Evolutionary conservation across 1,284 basidiomycete species (phyloP).

Genomic region (Moniliophthora roreri): DNA sequence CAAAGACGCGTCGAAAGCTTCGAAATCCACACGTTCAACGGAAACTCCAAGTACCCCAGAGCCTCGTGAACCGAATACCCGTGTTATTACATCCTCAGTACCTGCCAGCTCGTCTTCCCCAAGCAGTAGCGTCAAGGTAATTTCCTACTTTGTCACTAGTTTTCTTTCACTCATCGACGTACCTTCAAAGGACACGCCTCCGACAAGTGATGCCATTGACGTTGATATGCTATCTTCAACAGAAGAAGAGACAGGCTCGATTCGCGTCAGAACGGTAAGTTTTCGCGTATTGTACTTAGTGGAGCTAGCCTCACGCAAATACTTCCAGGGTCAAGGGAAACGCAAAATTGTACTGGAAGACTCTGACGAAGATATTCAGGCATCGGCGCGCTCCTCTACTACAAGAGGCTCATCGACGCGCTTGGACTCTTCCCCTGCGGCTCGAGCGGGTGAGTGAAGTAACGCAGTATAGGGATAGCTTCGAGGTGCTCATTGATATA

Average conservation of each 20-base stretch:
- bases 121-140: constrained; percentile 4
- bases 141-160: background rate
- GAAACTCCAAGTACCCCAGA: constrained; percentile 37
- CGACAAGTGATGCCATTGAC: constrained; percentile 74
- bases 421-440: constrained; percentile 26
- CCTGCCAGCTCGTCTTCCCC: constrained; percentile 15
- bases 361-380: constrained; percentile 60
- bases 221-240: constrained; percentile 65
- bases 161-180: background rate
- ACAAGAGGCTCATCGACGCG: constrained; percentile 18
- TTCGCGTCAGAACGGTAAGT: constrained; percentile 33
- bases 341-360: constrained; percentile 69
- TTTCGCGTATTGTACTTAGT: constrained; percentile 6
- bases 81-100: constrained; percentile 20
- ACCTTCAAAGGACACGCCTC: constrained; percentile 54
- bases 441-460: constrained; percentile 24
- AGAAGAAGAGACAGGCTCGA: constrained; percentile 35
- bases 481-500: background rate
- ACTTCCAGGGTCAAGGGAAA: constrained; percentile 42
- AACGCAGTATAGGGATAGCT: background rate
- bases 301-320: background rate
- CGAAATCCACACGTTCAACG: constrained; percentile 23
- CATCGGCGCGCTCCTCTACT: constrained; percentile 16
- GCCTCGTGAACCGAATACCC: constrained; percentile 27
- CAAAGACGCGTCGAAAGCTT: constrained; percentile 26